Base-by-base conservation (phyloP, 2,329 filamentous ascomycete genomes). In the Trichoderma koningii region DNA sequence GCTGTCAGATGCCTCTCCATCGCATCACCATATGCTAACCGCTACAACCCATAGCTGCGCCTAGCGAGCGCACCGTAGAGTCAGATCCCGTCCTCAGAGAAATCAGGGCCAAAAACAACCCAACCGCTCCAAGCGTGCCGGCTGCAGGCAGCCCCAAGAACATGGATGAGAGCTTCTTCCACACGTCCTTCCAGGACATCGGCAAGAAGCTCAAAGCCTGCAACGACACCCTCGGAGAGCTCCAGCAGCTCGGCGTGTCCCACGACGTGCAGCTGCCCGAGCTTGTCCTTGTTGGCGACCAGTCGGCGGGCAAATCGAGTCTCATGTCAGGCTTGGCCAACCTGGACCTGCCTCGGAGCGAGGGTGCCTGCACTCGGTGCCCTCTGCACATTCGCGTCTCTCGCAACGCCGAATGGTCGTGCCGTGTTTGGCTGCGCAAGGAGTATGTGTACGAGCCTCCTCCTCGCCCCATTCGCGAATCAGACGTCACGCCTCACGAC, bases 281-380 rank as follows among this genome's bases (percentile, higher is more conserved):
- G 69, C 87, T 96, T 10, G 90, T 94, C 6, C 85, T 96, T 0
- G 87, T 96, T 0, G 93, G 93, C 0, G 92, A 96, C 55, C 93
- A 97, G 71, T 91, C 87, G 0, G 89, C 92, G 0, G 93, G 93
- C 0, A 97, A 97, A 73, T 92, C 88, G 0, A 92, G 80, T 30
- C 72, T 85, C 5, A 85, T 85, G 83, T 87, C 87, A 14, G 87
- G 85, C 0, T 84, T 90, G 53, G 81, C 84, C 0, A 89, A 88
- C 4, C 88, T 95, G 26, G 87, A 87, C 21, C 85, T 94, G 0
- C 92, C 92, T 0, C 83, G 89, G 14, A 67, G 66, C 19, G 84
- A 85, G 4, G 89, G 89, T 0, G 90, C 89, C 0, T 96, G 93
- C 71, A 97, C 93, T 0, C 80, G 89, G 0, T 96, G 91, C 65